Evolutionary conservation across 768 basidiomycete species (phyloP).

Genomic region (Goffeauzyma gilvescens): DNA sequence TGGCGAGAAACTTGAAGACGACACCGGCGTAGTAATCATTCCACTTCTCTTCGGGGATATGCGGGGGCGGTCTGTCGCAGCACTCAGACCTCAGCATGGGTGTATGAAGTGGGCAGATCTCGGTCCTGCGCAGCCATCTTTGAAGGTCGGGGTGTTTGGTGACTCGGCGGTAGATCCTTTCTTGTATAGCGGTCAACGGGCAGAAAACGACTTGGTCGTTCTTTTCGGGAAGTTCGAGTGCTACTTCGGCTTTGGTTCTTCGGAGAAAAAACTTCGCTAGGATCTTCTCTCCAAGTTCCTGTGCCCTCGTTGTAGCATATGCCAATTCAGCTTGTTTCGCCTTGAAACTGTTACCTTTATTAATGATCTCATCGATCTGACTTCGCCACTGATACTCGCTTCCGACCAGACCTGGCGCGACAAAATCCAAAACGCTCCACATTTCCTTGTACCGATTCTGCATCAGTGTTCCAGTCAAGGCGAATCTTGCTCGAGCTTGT

Average conservation of each 20-base stretch:
- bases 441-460: slow-evolving; percentile 82
- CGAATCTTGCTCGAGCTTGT: slow-evolving; percentile 50
- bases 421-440: slow-evolving; percentile 84
- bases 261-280: slow-evolving; percentile 69
- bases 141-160: slow-evolving; percentile 33
- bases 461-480: slow-evolving; percentile 62
- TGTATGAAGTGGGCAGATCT: slow-evolving; percentile 54
- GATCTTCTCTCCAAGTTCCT: slow-evolving; percentile 45
- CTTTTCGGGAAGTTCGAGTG: slow-evolving; percentile 51
- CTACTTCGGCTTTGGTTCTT: slow-evolving; percentile 34
- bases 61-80: too few species aligned
- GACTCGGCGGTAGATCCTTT: slow-evolving; percentile 52
- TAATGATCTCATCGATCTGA: slow-evolving; percentile 38
- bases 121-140: too few species aligned
- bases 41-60: too few species aligned
- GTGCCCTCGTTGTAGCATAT: slow-evolving; percentile 40
- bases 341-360: slow-evolving; percentile 12
- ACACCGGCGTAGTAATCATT: too few species aligned
- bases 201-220: slow-evolving; percentile 85
- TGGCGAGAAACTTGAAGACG: neutral
- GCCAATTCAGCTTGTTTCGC: neutral
- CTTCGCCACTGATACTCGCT: slow-evolving; percentile 56
- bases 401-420: slow-evolving; percentile 58
- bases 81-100: too few species aligned
- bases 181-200: slow-evolving; percentile 55